Percentiles rank a stretch among this genome's conserved stretches.
Conservation (phyloP, 2,329 filamentous ascomycete species). For the Thermothelomyces thermophilus region DNA sequence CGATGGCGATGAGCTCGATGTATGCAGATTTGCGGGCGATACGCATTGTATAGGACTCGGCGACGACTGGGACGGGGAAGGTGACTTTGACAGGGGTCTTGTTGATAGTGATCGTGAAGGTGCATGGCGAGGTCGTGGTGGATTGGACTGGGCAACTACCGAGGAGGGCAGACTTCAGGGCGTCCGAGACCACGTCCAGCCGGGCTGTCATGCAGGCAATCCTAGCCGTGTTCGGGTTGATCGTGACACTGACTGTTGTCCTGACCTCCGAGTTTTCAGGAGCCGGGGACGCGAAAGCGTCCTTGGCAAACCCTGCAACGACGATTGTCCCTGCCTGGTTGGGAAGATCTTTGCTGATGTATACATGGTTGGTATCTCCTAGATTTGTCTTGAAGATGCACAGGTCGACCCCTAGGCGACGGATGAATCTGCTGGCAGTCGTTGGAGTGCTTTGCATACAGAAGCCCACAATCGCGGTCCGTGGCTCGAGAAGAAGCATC, state of each 20-base stretch:
- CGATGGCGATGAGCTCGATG: constrained; percentile 4
- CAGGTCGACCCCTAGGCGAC: background rate
- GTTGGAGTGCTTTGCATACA: background rate
- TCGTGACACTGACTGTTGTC: background rate
- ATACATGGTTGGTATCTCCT: background rate
- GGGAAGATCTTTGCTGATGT: constrained; percentile 6
- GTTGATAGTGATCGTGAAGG: background rate
- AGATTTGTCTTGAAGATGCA: constrained; percentile 2
- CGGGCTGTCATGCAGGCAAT: background rate
- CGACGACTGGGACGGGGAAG: constrained; percentile 3
- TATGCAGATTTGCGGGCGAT: background rate
- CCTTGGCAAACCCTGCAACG: background rate
- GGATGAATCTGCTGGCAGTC: background rate
- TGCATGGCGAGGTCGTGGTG: background rate
- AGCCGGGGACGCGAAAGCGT: background rate
- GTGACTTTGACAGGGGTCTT: background rate
- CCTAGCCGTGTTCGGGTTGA: background rate
- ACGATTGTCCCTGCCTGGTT: background rate
- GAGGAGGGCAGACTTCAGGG: background rate
- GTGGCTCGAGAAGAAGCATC: constrained; percentile 4
- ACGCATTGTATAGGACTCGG: background rate
- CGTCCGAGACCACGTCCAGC: background rate
- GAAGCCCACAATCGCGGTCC: background rate
- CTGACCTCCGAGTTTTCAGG: background rate
- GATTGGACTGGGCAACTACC: background rate